Percentiles rank a stretch among this genome's conserved stretches.
Conservation (phyloP, 2,329 filamentous ascomycete genomes). For the Pseudocercospora pini-densiflorae region DNA sequence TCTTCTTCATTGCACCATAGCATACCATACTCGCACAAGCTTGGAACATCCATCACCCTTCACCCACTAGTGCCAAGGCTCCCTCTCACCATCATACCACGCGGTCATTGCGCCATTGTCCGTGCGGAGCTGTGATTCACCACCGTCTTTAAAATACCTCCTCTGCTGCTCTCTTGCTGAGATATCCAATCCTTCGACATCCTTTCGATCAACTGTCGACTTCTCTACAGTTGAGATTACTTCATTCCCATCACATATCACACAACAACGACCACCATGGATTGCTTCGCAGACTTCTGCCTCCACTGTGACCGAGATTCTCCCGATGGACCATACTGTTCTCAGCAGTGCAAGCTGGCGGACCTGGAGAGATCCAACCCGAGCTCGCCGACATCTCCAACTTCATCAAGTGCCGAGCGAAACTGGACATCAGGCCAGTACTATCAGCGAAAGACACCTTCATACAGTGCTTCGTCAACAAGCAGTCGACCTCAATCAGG, state of each 20-base stretch:
- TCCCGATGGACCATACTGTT: constrained; percentile 84
- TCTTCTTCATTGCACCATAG: constrained; percentile 21
- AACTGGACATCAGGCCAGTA: constrained; percentile 14
- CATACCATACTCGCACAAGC: constrained; percentile 9
- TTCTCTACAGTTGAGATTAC: neutral
- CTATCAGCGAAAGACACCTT: constrained; percentile 39
- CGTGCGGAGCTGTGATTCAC: constrained; percentile 27
- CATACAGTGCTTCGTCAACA: constrained; percentile 20
- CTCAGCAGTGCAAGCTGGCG: constrained; percentile 85
- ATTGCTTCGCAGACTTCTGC: constrained; percentile 91
- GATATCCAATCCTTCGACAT: constrained; percentile 9
- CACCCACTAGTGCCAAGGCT: constrained; percentile 9
- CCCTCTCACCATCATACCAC: constrained; percentile 27
- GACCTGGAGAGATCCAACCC: constrained; percentile 73
- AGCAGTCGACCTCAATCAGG: constrained; percentile 27
- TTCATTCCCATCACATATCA: constrained; percentile 9
- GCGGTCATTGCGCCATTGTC: constrained; percentile 32
- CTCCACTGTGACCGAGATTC: constrained; percentile 92
- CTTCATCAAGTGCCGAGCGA: constrained; percentile 12
- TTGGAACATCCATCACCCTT: constrained; percentile 4
- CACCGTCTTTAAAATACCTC: constrained; percentile 22
- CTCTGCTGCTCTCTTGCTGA: constrained; percentile 7
- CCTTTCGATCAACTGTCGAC: constrained; percentile 5
- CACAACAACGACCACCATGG: constrained; percentile 42
- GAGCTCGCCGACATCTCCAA: constrained; percentile 50